Base-by-base conservation (phyloP, 1,284 basidiomycete species). In the Puccinia coronata region DNA sequence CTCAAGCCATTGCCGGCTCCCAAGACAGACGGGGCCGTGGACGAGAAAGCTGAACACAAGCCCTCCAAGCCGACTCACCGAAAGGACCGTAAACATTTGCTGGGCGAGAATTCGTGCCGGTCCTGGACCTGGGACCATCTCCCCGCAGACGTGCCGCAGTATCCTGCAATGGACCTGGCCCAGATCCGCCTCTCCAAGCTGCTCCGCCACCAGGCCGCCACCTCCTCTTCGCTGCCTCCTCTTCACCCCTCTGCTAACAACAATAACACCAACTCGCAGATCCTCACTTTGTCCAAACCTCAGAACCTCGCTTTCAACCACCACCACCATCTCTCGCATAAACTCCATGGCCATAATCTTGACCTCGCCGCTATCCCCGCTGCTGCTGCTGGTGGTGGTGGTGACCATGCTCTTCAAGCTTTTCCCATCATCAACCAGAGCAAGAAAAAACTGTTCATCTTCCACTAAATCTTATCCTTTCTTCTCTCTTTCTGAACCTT, bases 91-190 rank as follows among this genome's bases (percentile, higher is more conserved):
- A 39, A 36, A 36, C 25, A 0, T n/a, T n/a, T 9, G 41, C 43
- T 25, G 16, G n/a, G 1, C 36, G 3, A 43, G 34, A 41, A 4
- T 43, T 11, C 28, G n/a, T 49, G 31, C 57, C 12, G 71, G 5
- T 53, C 31, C 39, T 76, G 74, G 74, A 63, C 55, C 28, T 76
- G 74, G 74, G 74, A 63, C 47, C 74, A 76, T 65, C 47, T 76
- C 20, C 57, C 74, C 4, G 31, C 55, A 4, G 53, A 76, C 31
- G 74, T 65, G 8, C 74, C 74, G 25, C 74, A 76, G 25, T 76
- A 76, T 49, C 74, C 74, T 23, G 74, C 57, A 23, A 76, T 76
- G 74, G 41, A 76, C 47, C 74, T 76, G 18, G 74, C 28, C n/a
- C 34, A 47, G 31, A 57, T 76, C 55, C 18, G 74, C 16, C 55